These are phyloP conservation scores for Glaciozyma antarctica DNA, from an alignment of 768 basidiomycete genomes.

Conservation along the genomic window DNA sequence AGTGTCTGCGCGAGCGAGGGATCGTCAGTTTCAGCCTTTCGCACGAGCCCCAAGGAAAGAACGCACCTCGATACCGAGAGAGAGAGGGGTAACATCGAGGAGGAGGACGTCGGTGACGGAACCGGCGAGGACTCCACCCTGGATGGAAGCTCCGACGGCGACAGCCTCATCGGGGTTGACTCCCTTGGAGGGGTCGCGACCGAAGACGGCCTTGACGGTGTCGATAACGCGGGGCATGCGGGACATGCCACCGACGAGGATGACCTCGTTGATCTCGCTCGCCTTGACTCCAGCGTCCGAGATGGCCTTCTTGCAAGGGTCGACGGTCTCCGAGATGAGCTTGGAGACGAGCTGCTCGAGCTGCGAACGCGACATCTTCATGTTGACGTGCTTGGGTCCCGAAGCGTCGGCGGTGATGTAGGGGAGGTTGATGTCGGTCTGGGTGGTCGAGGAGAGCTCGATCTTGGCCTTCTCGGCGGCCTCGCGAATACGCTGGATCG, in stretches of 20 bases:
- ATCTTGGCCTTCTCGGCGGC: slow-evolving; percentile 99
- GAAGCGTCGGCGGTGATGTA: slow-evolving; percentile 95
- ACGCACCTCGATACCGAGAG: slow-evolving; percentile 56
- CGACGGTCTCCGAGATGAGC: slow-evolving; percentile 78
- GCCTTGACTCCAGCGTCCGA: slow-evolving; percentile 84
- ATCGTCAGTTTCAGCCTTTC: not conserved
- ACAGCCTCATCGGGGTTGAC: slow-evolving; percentile 99
- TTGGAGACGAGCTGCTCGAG: slow-evolving; percentile 77
- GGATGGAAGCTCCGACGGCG: slow-evolving; percentile 94
- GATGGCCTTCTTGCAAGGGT: slow-evolving; percentile 97
- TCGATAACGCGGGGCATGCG: slow-evolving; percentile 94
- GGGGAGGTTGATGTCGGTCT: slow-evolving; percentile 94
- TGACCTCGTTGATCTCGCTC: slow-evolving; percentile 88
- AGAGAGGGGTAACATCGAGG: slow-evolving; percentile 90
- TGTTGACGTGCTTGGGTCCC: slow-evolving; percentile 95
- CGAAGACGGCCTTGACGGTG: slow-evolving; percentile 87
- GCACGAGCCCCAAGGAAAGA: not conserved
- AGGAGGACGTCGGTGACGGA: slow-evolving; percentile 86
- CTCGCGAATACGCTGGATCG: slow-evolving; percentile 96
- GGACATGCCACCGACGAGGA: slow-evolving; percentile 96
- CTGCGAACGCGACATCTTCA: slow-evolving; percentile 73
- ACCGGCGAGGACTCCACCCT: slow-evolving; percentile 94
- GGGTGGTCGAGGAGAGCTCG: slow-evolving; percentile 83
- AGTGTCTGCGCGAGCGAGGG: slow-evolving; percentile 60
- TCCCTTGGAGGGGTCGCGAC: slow-evolving; percentile 93